Conservation (phyloP, 164 flowering plant genomes). For the Litsea cubeba region DNA sequence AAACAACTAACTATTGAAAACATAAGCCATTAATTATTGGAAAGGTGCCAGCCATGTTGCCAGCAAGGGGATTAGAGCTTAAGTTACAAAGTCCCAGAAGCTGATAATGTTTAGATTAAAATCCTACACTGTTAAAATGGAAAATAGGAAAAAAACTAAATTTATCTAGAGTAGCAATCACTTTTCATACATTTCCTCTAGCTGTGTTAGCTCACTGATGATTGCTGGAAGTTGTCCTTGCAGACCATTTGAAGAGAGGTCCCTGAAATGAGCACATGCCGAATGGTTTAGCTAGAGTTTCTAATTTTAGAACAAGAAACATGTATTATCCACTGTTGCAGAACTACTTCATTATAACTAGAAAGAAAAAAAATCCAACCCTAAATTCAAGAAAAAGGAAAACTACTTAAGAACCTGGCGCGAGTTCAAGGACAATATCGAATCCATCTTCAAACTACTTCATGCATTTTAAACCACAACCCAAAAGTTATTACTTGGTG, state of each 20-base stretch:
- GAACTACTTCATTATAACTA: no score
- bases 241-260: conserved; percentile 41
- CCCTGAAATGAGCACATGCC: conserved; percentile 29
- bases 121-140: neutral
- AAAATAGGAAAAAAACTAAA: neutral
- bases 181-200: conserved; percentile 46
- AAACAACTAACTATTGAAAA: no score
- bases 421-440: no score
- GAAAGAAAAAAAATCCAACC: no score
- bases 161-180: neutral
- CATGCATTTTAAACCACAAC: no score
- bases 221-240: conserved; percentile 42
- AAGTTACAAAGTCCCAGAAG: neutral
- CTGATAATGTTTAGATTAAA: neutral
- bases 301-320: neutral
- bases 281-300: neutral
- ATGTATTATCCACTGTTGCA: neutral
- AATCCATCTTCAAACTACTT: no score
- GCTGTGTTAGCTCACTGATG: conserved; percentile 35
- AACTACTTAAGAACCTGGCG: no score
- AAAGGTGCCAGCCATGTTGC: no score
- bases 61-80: no score
- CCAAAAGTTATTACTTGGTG: no score
- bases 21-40: no score
- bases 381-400: no score